Conservation (phyloP, 1,284 basidiomycete species). For the Testicularia cyperi region DNA sequence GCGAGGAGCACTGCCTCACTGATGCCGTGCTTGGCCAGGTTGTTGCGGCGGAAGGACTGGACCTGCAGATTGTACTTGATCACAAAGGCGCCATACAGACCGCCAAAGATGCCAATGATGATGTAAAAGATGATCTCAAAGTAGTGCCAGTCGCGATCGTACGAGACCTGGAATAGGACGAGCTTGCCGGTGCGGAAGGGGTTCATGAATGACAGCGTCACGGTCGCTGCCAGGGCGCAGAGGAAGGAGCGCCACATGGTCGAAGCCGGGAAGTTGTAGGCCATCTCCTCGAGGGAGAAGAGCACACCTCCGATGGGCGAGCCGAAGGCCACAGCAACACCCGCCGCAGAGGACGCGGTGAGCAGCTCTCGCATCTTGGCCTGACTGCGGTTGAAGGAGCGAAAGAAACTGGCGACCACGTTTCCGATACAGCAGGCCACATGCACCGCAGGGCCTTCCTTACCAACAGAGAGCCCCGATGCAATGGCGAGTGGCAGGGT, state of each 20-base stretch:
- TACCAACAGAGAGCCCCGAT: slow-evolving; percentile 93
- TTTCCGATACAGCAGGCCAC: slow-evolving; percentile 92
- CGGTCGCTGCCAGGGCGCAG: slow-evolving; percentile 93
- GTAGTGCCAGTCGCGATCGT: slow-evolving; percentile 97
- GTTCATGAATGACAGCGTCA: slow-evolving; percentile 96
- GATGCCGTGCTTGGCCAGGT: slow-evolving; percentile 79
- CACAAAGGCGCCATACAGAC: slow-evolving; percentile 93
- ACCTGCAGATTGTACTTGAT: slow-evolving; percentile 97
- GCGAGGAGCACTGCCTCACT: slow-evolving; percentile 86
- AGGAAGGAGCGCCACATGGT: slow-evolving; percentile 99
- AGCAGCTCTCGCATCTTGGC: slow-evolving; percentile 94
- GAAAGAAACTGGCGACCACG: slow-evolving; percentile 79
- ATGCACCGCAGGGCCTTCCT: slow-evolving; percentile 97
- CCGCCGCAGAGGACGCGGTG: slow-evolving; percentile 92
- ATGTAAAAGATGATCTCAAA: slow-evolving; percentile 96
- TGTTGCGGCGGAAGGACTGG: slow-evolving; percentile 86
- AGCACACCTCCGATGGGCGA: slow-evolving; percentile 96
- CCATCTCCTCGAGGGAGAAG: slow-evolving; percentile 77
- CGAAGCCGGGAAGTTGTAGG: slow-evolving; percentile 89
- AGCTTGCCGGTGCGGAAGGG: slow-evolving; percentile 97
- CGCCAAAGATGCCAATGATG: slow-evolving; percentile 92
- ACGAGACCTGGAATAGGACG: slow-evolving; percentile 95
- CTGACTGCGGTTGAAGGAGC: slow-evolving; percentile 81
- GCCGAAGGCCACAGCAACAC: slow-evolving; percentile 95
- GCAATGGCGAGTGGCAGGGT: slow-evolving; percentile 86